Evolutionary conservation across 1,284 basidiomycete genomes (phyloP).

Genomic region (Cutaneotrichosporon cavernicola): DNA sequence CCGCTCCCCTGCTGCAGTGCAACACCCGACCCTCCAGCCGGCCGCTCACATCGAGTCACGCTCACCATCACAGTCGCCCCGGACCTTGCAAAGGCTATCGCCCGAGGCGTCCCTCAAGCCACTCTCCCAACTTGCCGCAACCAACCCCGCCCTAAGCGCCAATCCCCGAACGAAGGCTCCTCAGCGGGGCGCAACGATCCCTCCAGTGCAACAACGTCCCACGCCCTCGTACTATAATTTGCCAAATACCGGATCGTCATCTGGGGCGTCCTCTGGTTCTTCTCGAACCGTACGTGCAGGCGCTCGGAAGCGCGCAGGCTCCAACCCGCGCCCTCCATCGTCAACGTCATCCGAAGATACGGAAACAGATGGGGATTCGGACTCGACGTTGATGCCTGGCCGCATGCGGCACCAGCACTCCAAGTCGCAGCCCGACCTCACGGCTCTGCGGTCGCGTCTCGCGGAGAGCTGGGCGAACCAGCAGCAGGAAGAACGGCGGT

Average conservation of each 20-base stretch:
- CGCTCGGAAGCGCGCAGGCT: constrained; percentile 13
- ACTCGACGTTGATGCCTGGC: constrained; percentile 37
- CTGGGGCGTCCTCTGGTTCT: background rate
- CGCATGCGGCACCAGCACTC: constrained; percentile 33
- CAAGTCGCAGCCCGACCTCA: constrained; percentile 45
- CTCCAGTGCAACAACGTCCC: constrained; percentile 5
- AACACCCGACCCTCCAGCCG: constrained; percentile 5
- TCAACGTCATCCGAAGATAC: constrained; percentile 28
- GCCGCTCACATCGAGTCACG: constrained; percentile 8
- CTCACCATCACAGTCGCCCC: background rate
- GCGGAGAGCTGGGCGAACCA: constrained; percentile 41
- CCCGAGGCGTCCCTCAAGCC: constrained; percentile 18
- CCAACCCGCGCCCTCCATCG: constrained; percentile 14
- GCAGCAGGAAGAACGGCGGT: constrained; percentile 18
- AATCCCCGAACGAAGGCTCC: background rate
- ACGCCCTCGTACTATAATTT: constrained; percentile 4
- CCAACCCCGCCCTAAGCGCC: background rate
- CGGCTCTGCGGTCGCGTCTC: constrained; percentile 35
- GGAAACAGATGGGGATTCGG: constrained; percentile 43
- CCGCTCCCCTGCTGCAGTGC: background rate
- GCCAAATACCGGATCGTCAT: background rate
- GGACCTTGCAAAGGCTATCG: constrained; percentile 9
- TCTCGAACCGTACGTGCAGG: background rate
- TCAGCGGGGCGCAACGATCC: constrained; percentile 17
- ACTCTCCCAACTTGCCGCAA: constrained; percentile 12